Evolutionary conservation across 2,329 filamentous ascomycete genomes (phyloP), one percentile per base, ranked within the genome.

Genomic region (Fonsecaea erecta): DNA sequence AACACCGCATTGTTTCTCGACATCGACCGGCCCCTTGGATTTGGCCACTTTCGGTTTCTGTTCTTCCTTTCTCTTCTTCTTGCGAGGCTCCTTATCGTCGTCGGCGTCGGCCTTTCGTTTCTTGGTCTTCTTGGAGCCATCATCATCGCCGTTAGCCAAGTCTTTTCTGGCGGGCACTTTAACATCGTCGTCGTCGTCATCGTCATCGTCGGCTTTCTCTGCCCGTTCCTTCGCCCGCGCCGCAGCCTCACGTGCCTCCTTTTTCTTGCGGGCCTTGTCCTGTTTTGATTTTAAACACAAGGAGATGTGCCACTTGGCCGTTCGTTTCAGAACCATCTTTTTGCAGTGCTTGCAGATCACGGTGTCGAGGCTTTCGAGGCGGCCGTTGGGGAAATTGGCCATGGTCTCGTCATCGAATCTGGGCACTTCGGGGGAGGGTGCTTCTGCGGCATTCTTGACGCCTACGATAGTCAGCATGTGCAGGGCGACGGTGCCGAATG

Each of bases 321-420:
- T 88, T 34, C 87, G 87, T 72, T 89, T 90, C 14, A 95, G 82
- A 12, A 97, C 86, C 58, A 90, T 90, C 73, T 96, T 93, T 79
- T 95, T 97, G 81, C 94, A 99, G 76, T 96, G 92, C 76, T 95
- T 97, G 84, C 94, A 99, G 71, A 90, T 85, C 57, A 95, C 88
- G 9, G 92, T 85, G 68, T 96, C 92, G 32, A 69, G 64, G 54
- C 56, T 54, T 32, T 66, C 68, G 34, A 60, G 64, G 35, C 61
- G 64, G 67, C 92, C 92, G 53, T 89, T 93, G 3, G 88, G 84
- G 77, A 97, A 97, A 3, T 90, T 90, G 66, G 92, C 88, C 71
- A 90, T 86, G 14, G 91, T 88, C 67, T 83, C 86, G 66, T 93
- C 88, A 72, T 96, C 91, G 58, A 97, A 85, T 60, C 87, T 75